These are phyloP conservation scores for Lactifluus pinguis DNA, from an alignment of 768 basidiomycete genomes.

Conservation along the genomic window DNA sequence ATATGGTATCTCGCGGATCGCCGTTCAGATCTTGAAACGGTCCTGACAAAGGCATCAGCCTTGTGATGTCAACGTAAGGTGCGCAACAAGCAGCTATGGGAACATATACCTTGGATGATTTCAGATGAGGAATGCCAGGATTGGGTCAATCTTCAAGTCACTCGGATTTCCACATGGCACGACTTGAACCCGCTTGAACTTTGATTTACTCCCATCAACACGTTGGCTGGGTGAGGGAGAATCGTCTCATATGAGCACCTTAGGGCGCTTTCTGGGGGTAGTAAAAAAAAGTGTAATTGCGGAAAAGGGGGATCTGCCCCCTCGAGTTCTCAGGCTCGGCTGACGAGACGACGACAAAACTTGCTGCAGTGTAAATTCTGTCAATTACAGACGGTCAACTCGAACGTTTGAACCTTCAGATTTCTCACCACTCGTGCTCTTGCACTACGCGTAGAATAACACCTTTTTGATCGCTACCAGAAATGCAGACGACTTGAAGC, in stretches of 20 bases:
- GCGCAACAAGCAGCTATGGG: neutral
- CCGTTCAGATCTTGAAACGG: constrained; percentile 2
- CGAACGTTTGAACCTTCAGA: too few species aligned
- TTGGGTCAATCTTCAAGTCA: neutral
- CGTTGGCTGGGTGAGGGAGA: neutral
- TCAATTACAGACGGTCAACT: too few species aligned
- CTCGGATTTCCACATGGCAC: neutral
- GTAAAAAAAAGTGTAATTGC: too few species aligned
- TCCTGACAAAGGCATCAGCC: neutral
- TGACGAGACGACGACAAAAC: too few species aligned
- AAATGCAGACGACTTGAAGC: too few species aligned
- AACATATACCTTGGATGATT: neutral
- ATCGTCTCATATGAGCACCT: neutral
- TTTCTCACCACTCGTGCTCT: too few species aligned
- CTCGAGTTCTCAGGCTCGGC: neutral
- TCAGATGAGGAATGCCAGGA: neutral
- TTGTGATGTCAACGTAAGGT: neutral
- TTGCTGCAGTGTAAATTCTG: too few species aligned
- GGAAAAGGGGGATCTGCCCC: too few species aligned
- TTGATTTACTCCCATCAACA: neutral
- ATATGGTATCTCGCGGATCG: constrained; percentile 3
- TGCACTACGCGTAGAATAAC: too few species aligned
- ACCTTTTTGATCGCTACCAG: too few species aligned
- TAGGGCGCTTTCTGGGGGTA: neutral
- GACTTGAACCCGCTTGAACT: too few species aligned